Percentiles rank a stretch among this genome's conserved stretches.
Evolutionary conservation across 257 asterid genomes (phyloP).

Genomic region (Fraxinus anomala): DNA sequence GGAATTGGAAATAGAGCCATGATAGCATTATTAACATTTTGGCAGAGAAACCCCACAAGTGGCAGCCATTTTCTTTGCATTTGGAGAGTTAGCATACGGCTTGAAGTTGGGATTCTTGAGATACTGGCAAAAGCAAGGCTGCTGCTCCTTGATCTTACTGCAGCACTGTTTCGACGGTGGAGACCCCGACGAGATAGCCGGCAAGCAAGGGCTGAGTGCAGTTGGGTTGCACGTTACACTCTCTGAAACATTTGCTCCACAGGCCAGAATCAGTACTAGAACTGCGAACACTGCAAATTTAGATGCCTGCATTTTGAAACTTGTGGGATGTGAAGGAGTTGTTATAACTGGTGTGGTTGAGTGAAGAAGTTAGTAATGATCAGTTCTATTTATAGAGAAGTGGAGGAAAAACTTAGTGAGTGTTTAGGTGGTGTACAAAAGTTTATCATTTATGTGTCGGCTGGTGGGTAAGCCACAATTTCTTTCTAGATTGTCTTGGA

Average conservation of each 20-base stretch:
- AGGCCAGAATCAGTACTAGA: background rate
- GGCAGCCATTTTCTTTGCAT: slow-evolving; percentile 6
- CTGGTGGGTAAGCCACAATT: background rate
- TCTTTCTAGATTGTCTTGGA: background rate
- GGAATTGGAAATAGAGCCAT: background rate
- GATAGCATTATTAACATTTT: background rate
- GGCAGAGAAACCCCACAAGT: slow-evolving; percentile 19
- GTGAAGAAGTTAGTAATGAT: background rate
- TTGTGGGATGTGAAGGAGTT: background rate
- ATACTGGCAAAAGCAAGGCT: slow-evolving; percentile 26
- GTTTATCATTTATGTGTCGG: background rate
- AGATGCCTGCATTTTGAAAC: slow-evolving; percentile 1
- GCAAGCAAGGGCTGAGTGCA: background rate
- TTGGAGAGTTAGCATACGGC: slow-evolving; percentile 7
- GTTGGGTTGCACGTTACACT: slow-evolving; percentile 18
- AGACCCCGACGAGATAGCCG: background rate
- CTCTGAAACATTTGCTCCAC: slow-evolving; percentile 7
- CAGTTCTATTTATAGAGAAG: background rate
- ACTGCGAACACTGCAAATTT: background rate
- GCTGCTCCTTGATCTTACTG: slow-evolving; percentile 15
- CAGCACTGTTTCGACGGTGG: slow-evolving; percentile 9
- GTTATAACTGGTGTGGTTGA: background rate
- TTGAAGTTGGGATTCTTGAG: slow-evolving; percentile 6
- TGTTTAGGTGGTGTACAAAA: background rate
- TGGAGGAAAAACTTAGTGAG: background rate